Conservation (phyloP, 805 yeast genomes). For the Torulaspora delbrueckii region DNA sequence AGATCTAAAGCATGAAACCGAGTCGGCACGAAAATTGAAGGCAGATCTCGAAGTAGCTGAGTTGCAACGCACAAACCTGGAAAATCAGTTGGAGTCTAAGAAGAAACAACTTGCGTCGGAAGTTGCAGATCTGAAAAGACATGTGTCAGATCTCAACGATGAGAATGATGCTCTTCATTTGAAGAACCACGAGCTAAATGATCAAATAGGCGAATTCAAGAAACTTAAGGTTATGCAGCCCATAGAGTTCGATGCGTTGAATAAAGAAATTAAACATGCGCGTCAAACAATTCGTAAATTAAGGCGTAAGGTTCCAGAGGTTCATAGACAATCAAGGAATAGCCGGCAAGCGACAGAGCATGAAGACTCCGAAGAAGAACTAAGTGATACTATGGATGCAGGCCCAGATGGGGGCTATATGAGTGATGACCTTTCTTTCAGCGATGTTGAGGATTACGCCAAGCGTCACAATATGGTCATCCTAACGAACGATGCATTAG, state of each 20-base stretch:
- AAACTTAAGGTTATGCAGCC: not conserved
- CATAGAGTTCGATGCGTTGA: not conserved
- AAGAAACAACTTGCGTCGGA: constrained; percentile 40
- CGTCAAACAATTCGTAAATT: not conserved
- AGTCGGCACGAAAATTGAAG: constrained; percentile 17
- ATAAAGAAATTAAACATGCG: not conserved
- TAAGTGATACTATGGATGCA: constrained; percentile 10
- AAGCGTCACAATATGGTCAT: constrained; percentile 26
- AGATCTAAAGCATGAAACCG: constrained; percentile 33
- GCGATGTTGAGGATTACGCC: constrained; percentile 33
- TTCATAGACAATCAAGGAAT: too few relatives aligned
- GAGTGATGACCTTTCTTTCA: not conserved
- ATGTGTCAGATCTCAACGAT: constrained; percentile 58
- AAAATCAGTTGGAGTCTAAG: constrained; percentile 37
- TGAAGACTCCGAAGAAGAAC: constrained; percentile 2
- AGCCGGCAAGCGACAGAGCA: not conserved
- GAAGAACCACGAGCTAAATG: constrained; percentile 32
- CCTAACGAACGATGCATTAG: not conserved
- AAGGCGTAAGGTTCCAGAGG: not conserved
- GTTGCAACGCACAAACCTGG: constrained; percentile 39
- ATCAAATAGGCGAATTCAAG: constrained; percentile 16
- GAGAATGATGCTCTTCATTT: constrained; percentile 58
- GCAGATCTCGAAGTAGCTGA: constrained; percentile 47
- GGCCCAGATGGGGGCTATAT: not conserved
- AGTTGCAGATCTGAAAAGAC: constrained; percentile 44